Percentiles rank a stretch among this genome's conserved stretches.
These are phyloP conservation scores for Verticillium dahliae DNA, from an alignment of 2,329 filamentous ascomycete genomes.

Conservation along the genomic window DNA sequence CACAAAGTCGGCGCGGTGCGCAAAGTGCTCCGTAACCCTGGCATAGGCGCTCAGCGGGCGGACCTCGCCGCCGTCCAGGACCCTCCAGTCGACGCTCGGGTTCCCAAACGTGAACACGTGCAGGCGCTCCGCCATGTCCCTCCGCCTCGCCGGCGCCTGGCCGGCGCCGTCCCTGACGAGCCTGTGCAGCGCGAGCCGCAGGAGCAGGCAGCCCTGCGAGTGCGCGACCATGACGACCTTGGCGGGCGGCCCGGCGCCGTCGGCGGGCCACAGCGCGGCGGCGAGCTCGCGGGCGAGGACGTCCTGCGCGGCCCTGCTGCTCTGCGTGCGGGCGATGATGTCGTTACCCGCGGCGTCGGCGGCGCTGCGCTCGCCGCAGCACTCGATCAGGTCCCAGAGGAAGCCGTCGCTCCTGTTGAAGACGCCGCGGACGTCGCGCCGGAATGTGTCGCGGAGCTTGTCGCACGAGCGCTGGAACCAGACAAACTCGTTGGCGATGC, in stretches of 20 bases:
- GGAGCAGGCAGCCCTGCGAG: slow-evolving; percentile 6
- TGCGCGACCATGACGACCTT: slow-evolving; percentile 7
- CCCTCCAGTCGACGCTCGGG: slow-evolving; percentile 8
- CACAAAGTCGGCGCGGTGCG: slow-evolving; percentile 6
- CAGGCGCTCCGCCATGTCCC: background rate
- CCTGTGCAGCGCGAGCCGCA: slow-evolving; percentile 3
- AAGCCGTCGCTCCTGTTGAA: slow-evolving; percentile 10
- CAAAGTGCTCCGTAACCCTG: slow-evolving; percentile 6
- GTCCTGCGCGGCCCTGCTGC: slow-evolving; percentile 2
- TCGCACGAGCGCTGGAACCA: slow-evolving; percentile 4
- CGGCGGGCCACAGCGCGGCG: background rate
- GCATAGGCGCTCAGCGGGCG: slow-evolving; percentile 1
- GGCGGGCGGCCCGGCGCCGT: background rate
- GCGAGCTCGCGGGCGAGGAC: slow-evolving; percentile 1
- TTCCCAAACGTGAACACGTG: slow-evolving; percentile 3
- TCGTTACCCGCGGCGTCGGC: background rate
- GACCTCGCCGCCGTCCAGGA: background rate
- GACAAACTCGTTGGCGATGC: slow-evolving; percentile 1
- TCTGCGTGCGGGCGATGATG: slow-evolving; percentile 4
- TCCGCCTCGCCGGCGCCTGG: background rate
- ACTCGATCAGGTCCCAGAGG: slow-evolving; percentile 9
- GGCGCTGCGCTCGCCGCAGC: slow-evolving; percentile 5
- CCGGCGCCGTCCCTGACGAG: background rate
- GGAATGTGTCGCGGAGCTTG: slow-evolving; percentile 6
- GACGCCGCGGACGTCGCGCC: slow-evolving; percentile 6